Evolutionary conservation across 2,329 filamentous ascomycete species (phyloP), one percentile per base, ranked within the genome.

Genomic region (Alternaria panax): DNA sequence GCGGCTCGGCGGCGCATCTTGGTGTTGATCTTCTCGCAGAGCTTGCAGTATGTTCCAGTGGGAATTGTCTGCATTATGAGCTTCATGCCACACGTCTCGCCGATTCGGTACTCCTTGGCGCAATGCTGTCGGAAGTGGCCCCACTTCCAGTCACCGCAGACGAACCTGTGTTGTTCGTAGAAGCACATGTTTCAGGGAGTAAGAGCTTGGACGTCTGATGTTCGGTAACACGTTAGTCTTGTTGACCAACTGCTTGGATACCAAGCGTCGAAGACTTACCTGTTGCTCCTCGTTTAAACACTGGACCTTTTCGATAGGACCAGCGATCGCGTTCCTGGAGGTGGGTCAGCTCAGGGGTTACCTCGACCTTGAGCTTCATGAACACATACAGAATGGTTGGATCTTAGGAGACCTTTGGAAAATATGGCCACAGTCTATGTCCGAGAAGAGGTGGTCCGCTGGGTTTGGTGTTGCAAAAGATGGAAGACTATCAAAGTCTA

Each of bases 81-180:
- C 81, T 92, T 96, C 82, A 97, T 90, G 63, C 94, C 94, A 81
- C 94, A 98, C 36, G 94, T 97, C 84, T 98, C 94, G 73, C 94
- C 94, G 68, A 92, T 97, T 67, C 94, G 91, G 82, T 96, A 96
- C 79, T 97, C 94, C 80, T 92, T 93, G 79, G 91, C 90, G 85
- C 94, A 98, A 78, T 96, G 93, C 79, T 93, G 87, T 67, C 91
- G 89, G 83, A 97, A 97, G 81, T 90, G 90, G 67, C 92, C 91
- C 93, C 93, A 98, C 80, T 93, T 92, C 90, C 91, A 97, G 85
- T 92, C 94, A 74, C 91, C 91, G 82, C 94, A 98, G 58, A 80
- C 80, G 86, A 91, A 97, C 70, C 88, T 86, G 78, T 90, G 92
- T 80, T 94, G 91, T 74, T 97, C 93, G 84, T 93, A 98, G 85